Conservation (phyloP, 108 stramenopile species). For the Fragilaria crotonensis region DNA sequence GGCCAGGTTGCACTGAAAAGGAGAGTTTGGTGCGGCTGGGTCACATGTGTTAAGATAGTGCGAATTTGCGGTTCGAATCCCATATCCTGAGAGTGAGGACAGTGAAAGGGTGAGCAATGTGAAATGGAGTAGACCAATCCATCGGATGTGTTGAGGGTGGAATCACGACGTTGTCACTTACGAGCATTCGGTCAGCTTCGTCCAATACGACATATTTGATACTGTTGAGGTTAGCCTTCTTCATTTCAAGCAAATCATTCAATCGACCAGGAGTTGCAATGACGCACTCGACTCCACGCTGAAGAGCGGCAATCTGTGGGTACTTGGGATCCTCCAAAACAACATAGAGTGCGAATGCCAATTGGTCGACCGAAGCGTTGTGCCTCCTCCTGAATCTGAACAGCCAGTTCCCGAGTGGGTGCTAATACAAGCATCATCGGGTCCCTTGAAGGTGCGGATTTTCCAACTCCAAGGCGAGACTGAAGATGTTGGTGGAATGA, state of each 20-base stretch:
- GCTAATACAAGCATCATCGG: constrained; percentile 85
- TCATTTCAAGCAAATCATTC: constrained; percentile 96
- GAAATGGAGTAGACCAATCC: too few relatives aligned
- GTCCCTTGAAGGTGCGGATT: constrained; percentile 9
- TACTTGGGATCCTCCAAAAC: constrained; percentile 95
- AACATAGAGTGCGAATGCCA: constrained; percentile 91
- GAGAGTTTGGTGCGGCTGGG: constrained; percentile 83
- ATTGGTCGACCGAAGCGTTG: constrained; percentile 90
- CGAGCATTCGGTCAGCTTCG: constrained; percentile 86
- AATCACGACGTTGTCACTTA: too few relatives aligned
- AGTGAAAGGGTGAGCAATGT: too few relatives aligned
- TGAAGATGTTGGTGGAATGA: constrained; percentile 74
- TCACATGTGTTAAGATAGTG: constrained; percentile 84
- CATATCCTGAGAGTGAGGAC: too few relatives aligned
- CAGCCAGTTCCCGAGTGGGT: constrained; percentile 97
- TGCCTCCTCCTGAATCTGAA: constrained; percentile 95
- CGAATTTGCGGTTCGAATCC: constrained; percentile 99
- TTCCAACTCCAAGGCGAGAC: constrained; percentile 11
- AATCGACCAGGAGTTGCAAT: constrained; percentile 98
- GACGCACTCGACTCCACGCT: constrained; percentile 84
- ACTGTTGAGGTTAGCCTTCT: constrained; percentile 64
- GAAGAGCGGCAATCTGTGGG: constrained; percentile 81
- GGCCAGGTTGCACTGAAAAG: constrained; percentile 99
- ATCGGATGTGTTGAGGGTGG: too few relatives aligned
- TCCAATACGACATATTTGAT: constrained; percentile 94